phyloP scores from a whole-genome alignment of 371 early-diverging fungal genomes.

The Capniomyces stellatus region DNA sequence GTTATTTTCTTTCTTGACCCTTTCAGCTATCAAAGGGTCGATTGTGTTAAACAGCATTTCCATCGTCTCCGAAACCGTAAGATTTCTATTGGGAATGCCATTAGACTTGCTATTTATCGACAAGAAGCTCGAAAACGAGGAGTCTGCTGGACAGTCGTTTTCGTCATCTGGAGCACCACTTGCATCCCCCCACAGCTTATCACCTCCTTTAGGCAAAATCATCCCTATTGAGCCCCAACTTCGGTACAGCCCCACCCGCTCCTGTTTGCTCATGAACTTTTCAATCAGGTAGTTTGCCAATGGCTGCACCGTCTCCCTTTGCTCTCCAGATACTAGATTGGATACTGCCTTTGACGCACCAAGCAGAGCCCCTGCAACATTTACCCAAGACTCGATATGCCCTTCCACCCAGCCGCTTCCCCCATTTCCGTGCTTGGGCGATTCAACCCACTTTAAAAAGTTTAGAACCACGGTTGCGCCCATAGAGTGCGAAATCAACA shows the following conservation, averaged over 20 bases:
- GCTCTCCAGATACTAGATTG: slow-evolving; percentile 62
- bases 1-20: slow-evolving; percentile 39
- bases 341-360: slow-evolving; percentile 78
- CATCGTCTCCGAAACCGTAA: slow-evolving; percentile 35
- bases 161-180: slow-evolving; percentile 46
- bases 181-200: slow-evolving; percentile 57
- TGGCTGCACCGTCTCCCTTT: slow-evolving; percentile 68
- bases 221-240: slow-evolving; percentile 66
- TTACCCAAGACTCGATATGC: slow-evolving; percentile 64
- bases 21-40: slow-evolving; percentile 27
- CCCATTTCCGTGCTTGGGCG: slow-evolving; percentile 43
- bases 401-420: slow-evolving; percentile 62
- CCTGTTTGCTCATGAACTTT: slow-evolving; percentile 60
- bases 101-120: slow-evolving; percentile 9
- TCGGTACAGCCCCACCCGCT: slow-evolving; percentile 68
- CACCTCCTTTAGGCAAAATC: slow-evolving; percentile 78
- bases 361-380: slow-evolving; percentile 74
- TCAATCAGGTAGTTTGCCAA: slow-evolving; percentile 66
- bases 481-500: slow-evolving; percentile 47
- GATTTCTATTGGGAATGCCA: slow-evolving; percentile 17
- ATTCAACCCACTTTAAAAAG: slow-evolving; percentile 85
- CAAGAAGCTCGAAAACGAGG: slow-evolving; percentile 10
- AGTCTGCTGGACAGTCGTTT: slow-evolving; percentile 9
- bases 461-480: slow-evolving; percentile 59
- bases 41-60: slow-evolving; percentile 32